Evolutionary conservation across 768 basidiomycete species (phyloP).

Genomic region (Boletus sp.): DNA sequence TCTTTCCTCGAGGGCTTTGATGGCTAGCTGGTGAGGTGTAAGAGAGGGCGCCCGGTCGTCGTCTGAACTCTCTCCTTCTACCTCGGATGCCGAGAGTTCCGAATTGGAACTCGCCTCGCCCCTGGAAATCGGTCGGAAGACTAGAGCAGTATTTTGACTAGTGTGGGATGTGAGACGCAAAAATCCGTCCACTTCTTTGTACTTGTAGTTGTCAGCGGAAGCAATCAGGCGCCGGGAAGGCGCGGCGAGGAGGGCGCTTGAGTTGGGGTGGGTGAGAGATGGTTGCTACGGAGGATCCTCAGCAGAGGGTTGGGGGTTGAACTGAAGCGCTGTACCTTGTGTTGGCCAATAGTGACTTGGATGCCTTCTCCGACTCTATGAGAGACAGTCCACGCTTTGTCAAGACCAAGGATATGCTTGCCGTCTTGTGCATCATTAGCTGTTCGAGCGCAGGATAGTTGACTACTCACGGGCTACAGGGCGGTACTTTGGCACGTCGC

Average conservation of each 20-base stretch:
- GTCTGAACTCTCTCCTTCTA: conserved; percentile 35
- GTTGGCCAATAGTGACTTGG: conserved; percentile 48
- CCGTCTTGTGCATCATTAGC: conserved; percentile 48
- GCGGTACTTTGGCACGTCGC: conserved; percentile 66
- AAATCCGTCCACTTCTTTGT: conserved; percentile 66
- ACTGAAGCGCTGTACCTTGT: conserved; percentile 36
- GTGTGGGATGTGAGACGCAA: conserved; percentile 51
- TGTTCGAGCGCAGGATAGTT: conserved; percentile 22
- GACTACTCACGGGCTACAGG: conserved; percentile 50
- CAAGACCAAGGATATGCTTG: conserved; percentile 61
- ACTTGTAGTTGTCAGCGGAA: conserved; percentile 40
- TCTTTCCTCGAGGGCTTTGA: conserved; percentile 56
- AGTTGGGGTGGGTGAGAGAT: conserved; percentile 54
- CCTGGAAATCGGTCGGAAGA: conserved; percentile 50
- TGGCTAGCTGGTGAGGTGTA: conserved; percentile 55
- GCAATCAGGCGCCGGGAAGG: conserved; percentile 46
- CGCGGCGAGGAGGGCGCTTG: conserved; percentile 51
- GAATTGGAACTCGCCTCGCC: conserved; percentile 31
- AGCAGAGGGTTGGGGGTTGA: conserved; percentile 1
- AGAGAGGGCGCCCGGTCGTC: conserved; percentile 34
- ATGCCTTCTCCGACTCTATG: conserved; percentile 57
- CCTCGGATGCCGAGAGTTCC: conserved; percentile 32
- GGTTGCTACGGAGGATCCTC: conserved; percentile 35
- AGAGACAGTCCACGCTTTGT: conserved; percentile 46
- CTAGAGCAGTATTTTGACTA: conserved; percentile 32